phyloP scores from a whole-genome alignment of 257 asterid species.

The Gentiana dahurica region DNA sequence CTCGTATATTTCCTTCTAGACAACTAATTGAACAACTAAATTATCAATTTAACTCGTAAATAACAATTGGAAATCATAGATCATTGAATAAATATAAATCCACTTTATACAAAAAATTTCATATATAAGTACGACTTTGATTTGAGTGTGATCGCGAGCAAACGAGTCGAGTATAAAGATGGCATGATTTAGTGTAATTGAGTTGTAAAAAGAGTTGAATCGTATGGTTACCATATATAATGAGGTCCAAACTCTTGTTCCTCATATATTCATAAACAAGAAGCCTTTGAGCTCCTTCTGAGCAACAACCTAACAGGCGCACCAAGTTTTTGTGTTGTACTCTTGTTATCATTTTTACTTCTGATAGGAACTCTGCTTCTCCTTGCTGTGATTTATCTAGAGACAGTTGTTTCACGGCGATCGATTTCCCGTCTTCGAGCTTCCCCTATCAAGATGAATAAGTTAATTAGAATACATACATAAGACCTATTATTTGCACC shows the following conservation, averaged over 20 bases:
- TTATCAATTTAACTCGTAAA: no score
- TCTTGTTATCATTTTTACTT: constrained; percentile 67
- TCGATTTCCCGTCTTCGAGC: constrained; percentile 43
- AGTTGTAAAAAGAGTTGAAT: not conserved
- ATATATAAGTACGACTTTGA: no score
- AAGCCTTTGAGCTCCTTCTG: constrained; percentile 59
- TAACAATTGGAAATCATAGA: no score
- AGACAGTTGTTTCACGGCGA: constrained; percentile 61
- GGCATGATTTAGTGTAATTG: no score
- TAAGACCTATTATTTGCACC: no score
- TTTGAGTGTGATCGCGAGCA: no score
- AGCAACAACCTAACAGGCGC: constrained; percentile 72
- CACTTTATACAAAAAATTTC: no score
- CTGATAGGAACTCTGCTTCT: constrained; percentile 60
- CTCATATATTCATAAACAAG: constrained; percentile 81
- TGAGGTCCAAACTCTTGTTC: constrained; percentile 65
- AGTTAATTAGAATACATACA: not conserved
- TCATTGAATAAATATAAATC: no score
- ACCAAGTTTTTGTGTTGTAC: constrained; percentile 80
- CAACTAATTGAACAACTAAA: no score
- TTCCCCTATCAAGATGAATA: constrained; percentile 36
- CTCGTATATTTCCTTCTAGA: no score
- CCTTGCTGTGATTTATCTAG: constrained; percentile 69
- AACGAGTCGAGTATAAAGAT: no score
- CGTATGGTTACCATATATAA: constrained; percentile 43